Percentiles rank a stretch among this genome's conserved stretches.
phyloP scores from a whole-genome alignment of 169 alveolate genomes.

The Plasmodium vinckei region DNA sequence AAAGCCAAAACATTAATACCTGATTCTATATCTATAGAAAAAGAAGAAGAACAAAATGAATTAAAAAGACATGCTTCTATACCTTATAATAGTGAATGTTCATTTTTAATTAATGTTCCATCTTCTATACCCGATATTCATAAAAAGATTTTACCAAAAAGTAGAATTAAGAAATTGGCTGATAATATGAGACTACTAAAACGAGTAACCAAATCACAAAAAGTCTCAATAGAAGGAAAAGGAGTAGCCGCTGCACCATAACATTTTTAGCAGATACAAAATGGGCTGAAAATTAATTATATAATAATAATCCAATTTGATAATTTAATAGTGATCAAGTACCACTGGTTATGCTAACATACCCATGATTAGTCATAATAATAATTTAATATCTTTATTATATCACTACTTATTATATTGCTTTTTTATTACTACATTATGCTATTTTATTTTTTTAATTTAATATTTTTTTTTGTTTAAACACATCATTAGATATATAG shows the following conservation, averaged over 20 bases:
- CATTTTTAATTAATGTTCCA: constrained; percentile 72
- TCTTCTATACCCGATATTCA: constrained; percentile 42
- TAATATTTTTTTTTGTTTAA: no score
- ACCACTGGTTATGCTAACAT: no score
- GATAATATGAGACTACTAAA: constrained; percentile 62
- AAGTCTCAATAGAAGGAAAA: constrained; percentile 69
- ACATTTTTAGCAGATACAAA: background rate
- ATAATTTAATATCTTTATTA: no score
- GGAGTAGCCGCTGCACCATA: constrained; percentile 54
- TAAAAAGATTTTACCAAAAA: constrained; percentile 42
- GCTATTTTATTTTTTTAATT: no score
- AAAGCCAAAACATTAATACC: constrained; percentile 72
- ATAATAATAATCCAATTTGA: background rate
- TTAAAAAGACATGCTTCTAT: constrained; percentile 64
- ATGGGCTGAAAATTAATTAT: background rate
- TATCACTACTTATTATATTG: no score
- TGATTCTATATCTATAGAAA: constrained; percentile 64
- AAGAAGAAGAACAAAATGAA: constrained; percentile 77
- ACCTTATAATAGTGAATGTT: constrained; percentile 73
- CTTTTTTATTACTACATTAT: no score
- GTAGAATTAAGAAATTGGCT: constrained; percentile 55
- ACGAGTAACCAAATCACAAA: constrained; percentile 49
- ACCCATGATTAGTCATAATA: no score
- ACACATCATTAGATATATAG: no score
- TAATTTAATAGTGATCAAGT: no score